Conservation (phyloP, 2,329 filamentous ascomycete genomes). For the Microdochium bolleyi region DNA sequence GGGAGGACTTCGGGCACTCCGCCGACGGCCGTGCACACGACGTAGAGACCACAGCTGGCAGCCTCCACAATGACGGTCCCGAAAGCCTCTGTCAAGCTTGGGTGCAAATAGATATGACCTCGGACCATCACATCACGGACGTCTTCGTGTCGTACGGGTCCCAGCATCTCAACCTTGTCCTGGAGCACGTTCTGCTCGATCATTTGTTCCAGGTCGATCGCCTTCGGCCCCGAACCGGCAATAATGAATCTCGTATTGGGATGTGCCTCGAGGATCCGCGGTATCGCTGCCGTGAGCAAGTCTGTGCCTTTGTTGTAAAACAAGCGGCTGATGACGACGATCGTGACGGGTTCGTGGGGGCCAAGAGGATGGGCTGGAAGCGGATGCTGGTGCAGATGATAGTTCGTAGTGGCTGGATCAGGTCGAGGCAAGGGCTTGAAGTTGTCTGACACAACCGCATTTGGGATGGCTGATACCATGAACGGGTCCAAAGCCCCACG, state of each 20-base stretch:
- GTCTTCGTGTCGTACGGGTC: conserved; percentile 88
- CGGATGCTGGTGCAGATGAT: conserved; percentile 31
- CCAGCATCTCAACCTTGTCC: conserved; percentile 86
- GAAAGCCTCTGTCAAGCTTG: conserved; percentile 91
- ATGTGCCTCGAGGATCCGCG: conserved; percentile 80
- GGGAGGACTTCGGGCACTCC: conserved; percentile 96
- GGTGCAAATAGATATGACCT: conserved; percentile 93
- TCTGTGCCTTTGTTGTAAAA: conserved; percentile 99
- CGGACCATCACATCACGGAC: conserved; percentile 96
- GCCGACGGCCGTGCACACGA: conserved; percentile 93
- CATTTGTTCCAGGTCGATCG: conserved; percentile 97
- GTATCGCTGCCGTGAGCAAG: conserved; percentile 90
- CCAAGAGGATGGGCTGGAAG: conserved; percentile 62
- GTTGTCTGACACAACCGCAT: conserved; percentile 93
- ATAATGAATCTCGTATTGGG: conserved; percentile 96
- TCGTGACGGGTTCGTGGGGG: conserved; percentile 82
- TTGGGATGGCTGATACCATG: conserved; percentile 97
- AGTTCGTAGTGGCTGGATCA: conserved; percentile 20
- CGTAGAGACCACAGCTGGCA: conserved; percentile 89
- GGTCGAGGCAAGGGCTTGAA: conserved; percentile 64
- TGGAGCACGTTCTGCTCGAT: conserved; percentile 91
- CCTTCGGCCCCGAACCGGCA: conserved; percentile 89
- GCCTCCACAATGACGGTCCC: conserved; percentile 97
- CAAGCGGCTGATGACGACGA: conserved; percentile 92
- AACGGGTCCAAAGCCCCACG: conserved; percentile 89